phyloP scores from a whole-genome alignment of 164 flowering plant species.

The Cinnamomum micranthum region DNA sequence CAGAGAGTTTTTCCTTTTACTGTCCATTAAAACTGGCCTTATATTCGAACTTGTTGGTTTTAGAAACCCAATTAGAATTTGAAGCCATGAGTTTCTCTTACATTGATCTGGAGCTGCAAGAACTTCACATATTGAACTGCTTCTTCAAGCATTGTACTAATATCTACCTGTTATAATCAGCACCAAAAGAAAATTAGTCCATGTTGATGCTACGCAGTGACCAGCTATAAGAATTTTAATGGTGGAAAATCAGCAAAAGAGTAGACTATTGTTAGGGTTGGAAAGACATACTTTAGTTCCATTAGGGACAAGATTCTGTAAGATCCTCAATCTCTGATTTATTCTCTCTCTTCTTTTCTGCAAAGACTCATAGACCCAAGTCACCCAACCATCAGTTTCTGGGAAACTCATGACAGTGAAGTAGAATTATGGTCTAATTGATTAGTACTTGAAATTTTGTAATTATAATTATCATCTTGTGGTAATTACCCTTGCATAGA shows the following conservation, averaged over 20 bases:
- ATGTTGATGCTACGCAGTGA: background rate
- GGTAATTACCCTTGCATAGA: conserved; percentile 80
- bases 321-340: conserved; percentile 69
- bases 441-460: background rate
- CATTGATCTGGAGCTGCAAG: conserved; percentile 95
- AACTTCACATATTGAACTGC: conserved; percentile 95
- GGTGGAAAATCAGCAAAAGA: background rate
- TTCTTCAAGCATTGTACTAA: conserved; percentile 99
- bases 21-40: background rate
- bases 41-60: no score
- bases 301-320: conserved; percentile 87
- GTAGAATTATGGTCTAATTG: background rate
- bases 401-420: background rate
- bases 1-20: no score
- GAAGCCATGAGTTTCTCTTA: conserved; percentile 20
- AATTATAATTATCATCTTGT: background rate
- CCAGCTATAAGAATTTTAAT: background rate
- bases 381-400: background rate
- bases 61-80: background rate
- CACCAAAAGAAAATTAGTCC: background rate
- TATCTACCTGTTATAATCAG: conserved; percentile 59
- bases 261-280: background rate
- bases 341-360: conserved; percentile 94
- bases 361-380: no score
- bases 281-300: conserved; percentile 78